Percentiles rank a stretch among this genome's conserved stretches.
These are phyloP conservation scores for Myxozyma vanderwaltii DNA, from an alignment of 805 yeast genomes.

Conservation along the genomic window DNA sequence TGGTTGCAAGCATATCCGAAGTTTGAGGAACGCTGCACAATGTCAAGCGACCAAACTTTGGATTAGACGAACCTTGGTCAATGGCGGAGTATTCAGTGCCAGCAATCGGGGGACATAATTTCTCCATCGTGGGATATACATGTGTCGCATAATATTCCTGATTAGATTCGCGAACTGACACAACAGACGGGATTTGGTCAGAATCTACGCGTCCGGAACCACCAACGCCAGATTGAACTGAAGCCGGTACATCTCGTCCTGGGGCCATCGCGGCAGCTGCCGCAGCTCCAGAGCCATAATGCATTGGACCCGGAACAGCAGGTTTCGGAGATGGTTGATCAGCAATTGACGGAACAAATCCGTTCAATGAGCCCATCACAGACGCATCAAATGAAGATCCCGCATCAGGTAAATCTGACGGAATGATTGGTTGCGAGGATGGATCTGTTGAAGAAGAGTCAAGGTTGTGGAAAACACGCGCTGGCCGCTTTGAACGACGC, in stretches of 20 bases:
- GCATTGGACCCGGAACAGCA: constrained; percentile 8
- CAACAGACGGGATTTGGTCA: constrained; percentile 44
- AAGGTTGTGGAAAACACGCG: constrained; percentile 27
- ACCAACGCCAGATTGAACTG: neutral
- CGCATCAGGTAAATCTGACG: constrained; percentile 19
- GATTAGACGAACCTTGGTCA: constrained; percentile 85
- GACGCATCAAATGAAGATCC: constrained; percentile 14
- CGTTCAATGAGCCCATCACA: constrained; percentile 9
- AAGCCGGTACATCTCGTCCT: constrained; percentile 1
- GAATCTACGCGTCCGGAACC: constrained; percentile 28
- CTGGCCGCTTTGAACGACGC: constrained; percentile 25
- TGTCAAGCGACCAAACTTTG: constrained; percentile 74
- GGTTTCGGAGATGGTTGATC: constrained; percentile 1
- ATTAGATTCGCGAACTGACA: constrained; percentile 43
- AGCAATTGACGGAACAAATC: constrained; percentile 10
- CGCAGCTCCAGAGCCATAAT: constrained; percentile 10
- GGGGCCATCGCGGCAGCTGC: constrained; percentile 18
- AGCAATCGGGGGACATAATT: constrained; percentile 81
- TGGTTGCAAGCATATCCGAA: constrained; percentile 65
- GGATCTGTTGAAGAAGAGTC: constrained; percentile 17
- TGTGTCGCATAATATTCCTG: constrained; percentile 43
- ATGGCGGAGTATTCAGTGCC: constrained; percentile 66
- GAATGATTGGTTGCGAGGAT: constrained; percentile 22
- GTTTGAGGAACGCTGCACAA: constrained; percentile 81
- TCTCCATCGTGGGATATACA: constrained; percentile 69